Evolutionary conservation across 2,329 filamentous ascomycete genomes (phyloP).

Genomic region (Delphinella strobiligena): DNA sequence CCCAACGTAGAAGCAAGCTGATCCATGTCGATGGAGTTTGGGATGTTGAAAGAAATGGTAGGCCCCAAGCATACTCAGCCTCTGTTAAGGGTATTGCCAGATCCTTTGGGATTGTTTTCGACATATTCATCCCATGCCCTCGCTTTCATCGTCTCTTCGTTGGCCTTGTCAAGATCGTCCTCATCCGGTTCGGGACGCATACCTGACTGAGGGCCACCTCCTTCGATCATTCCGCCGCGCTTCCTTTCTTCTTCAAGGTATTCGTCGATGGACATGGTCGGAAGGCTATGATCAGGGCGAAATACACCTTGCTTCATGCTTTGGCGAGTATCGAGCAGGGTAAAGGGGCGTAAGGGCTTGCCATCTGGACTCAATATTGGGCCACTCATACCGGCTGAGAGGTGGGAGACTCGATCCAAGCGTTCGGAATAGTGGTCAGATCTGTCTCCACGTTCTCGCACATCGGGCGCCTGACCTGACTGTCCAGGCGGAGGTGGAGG

Average conservation of each 20-base stretch:
- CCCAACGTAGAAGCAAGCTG: no score
- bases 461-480: slow-evolving; percentile 27
- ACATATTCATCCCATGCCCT: slow-evolving; percentile 90
- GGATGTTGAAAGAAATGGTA: no score
- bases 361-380: slow-evolving; percentile 68
- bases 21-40: no score
- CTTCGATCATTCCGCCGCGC: slow-evolving; percentile 80
- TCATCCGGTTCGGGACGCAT: slow-evolving; percentile 66
- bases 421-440: slow-evolving; percentile 54
- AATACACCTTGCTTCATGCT: slow-evolving; percentile 74
- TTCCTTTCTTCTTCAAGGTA: slow-evolving; percentile 85
- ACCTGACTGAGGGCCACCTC: slow-evolving; percentile 66
- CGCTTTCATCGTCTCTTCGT: slow-evolving; percentile 86
- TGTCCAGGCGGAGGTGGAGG: slow-evolving; percentile 27
- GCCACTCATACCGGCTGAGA: slow-evolving; percentile 43
- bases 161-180: slow-evolving; percentile 77
- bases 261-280: slow-evolving; percentile 96
- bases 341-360: slow-evolving; percentile 84
- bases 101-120: slow-evolving; percentile 76
- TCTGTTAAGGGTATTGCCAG: slow-evolving; percentile 73
- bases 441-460: slow-evolving; percentile 29
- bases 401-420: slow-evolving; percentile 57
- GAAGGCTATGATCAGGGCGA: slow-evolving; percentile 78
- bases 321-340: slow-evolving; percentile 64
- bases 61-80: no score